Conservation (phyloP, 2,329 filamentous ascomycete species). For the Ophiosphaerella narmari region DNA sequence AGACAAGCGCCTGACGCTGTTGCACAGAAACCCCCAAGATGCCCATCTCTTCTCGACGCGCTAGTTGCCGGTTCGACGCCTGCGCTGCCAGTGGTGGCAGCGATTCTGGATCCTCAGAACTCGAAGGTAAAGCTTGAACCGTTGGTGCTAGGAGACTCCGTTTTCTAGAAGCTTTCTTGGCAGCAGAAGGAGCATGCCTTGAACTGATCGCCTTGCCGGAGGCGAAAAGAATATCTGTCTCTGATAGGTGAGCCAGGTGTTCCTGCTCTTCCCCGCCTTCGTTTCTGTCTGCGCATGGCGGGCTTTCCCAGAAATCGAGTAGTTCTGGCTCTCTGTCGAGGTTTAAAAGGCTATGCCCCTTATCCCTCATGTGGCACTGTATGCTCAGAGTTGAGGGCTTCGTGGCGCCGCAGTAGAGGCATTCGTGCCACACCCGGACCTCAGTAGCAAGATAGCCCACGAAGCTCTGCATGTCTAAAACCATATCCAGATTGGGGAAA, state of each 20-base stretch:
- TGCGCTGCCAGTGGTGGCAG: no score
- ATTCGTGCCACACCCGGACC: conserved; percentile 35
- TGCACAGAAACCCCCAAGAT: conserved; percentile 14
- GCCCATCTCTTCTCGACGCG: conserved; percentile 18
- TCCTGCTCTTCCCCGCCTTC: conserved; percentile 5
- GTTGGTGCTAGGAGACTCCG: not conserved
- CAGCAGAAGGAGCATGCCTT: conserved; percentile 2
- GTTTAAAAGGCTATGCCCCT: conserved; percentile 42
- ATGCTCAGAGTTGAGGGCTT: conserved; percentile 36
- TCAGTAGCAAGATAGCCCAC: conserved; percentile 33
- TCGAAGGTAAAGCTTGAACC: no score
- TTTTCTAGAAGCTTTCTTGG: conserved; percentile 3
- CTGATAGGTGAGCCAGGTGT: not conserved
- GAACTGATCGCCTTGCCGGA: conserved; percentile 18
- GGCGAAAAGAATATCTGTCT: conserved; percentile 15
- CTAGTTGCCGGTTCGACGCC: not conserved
- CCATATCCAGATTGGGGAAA: conserved; percentile 23
- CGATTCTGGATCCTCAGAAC: no score
- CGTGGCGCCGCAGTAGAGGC: conserved; percentile 40
- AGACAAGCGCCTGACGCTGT: conserved; percentile 20
- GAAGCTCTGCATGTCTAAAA: conserved; percentile 32
- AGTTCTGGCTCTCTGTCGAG: conserved; percentile 39
- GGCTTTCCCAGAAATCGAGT: conserved; percentile 43
- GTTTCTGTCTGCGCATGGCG: conserved; percentile 32
- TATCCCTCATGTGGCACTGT: conserved; percentile 45